These are phyloP conservation scores for Eucalyptus virginea DNA, from an alignment of 345 rosid species.

Conservation along the genomic window DNA sequence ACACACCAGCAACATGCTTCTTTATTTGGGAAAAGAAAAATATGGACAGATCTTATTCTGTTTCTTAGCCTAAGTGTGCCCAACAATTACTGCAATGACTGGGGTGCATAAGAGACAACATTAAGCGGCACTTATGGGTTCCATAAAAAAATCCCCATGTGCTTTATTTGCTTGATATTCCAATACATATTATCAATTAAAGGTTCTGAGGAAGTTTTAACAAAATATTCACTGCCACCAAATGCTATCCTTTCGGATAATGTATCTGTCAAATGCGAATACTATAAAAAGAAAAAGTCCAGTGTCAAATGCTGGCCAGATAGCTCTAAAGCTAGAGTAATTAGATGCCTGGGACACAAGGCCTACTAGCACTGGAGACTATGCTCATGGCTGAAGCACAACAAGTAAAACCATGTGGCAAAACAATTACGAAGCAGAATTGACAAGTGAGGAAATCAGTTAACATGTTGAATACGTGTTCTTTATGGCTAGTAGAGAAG, in stretches of 20 bases:
- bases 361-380: background rate
- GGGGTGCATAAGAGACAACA: background rate
- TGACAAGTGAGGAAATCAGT: background rate
- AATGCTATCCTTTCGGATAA: background rate
- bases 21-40: background rate
- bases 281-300: background rate
- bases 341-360: background rate
- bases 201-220: background rate
- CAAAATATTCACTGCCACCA: background rate
- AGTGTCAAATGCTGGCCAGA: background rate
- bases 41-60: background rate
- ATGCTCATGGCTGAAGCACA: background rate
- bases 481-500: background rate
- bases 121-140: background rate
- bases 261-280: background rate
- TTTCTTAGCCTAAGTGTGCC: background rate
- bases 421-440: background rate
- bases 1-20: background rate
- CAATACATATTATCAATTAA: background rate
- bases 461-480: background rate
- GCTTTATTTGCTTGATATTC: background rate
- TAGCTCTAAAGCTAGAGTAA: background rate
- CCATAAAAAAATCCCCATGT: background rate
- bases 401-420: background rate
- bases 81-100: background rate